phyloP scores from a whole-genome alignment of 2,329 filamentous ascomycete genomes.

The Fusarium sulawesiense region DNA sequence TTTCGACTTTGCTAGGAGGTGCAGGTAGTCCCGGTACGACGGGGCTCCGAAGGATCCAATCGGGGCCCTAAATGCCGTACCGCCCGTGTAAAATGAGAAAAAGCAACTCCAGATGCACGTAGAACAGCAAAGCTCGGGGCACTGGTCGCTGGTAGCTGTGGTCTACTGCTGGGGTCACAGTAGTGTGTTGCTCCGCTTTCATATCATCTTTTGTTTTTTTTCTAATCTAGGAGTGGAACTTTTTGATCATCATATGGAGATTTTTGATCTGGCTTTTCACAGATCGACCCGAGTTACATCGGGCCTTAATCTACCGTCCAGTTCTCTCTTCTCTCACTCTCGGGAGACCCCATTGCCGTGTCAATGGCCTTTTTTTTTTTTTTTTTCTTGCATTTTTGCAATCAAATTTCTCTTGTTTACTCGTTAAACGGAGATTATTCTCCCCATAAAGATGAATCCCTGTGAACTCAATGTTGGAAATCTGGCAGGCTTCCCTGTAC shows the following conservation, averaged over 20 bases:
- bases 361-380: background rate
- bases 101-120: background rate
- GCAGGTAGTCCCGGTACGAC: background rate
- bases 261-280: background rate
- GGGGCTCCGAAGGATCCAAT: background rate
- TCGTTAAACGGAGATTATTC: background rate
- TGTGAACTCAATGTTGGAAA: background rate
- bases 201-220: background rate
- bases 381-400: background rate
- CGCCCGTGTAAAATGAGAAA: background rate
- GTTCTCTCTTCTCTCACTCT: background rate
- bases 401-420: background rate
- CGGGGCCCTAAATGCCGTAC: background rate
- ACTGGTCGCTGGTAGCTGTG: background rate
- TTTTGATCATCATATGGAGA: background rate
- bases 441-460: background rate
- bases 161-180: background rate
- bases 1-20: background rate
- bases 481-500: background rate
- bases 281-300: background rate
- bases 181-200: background rate
- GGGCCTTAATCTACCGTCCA: background rate
- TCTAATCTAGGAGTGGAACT: background rate
- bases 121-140: background rate
- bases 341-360: background rate